These are phyloP conservation scores for Nepenthes alata DNA, from an alignment of 179 eudicot genomes.

Conservation along the genomic window DNA sequence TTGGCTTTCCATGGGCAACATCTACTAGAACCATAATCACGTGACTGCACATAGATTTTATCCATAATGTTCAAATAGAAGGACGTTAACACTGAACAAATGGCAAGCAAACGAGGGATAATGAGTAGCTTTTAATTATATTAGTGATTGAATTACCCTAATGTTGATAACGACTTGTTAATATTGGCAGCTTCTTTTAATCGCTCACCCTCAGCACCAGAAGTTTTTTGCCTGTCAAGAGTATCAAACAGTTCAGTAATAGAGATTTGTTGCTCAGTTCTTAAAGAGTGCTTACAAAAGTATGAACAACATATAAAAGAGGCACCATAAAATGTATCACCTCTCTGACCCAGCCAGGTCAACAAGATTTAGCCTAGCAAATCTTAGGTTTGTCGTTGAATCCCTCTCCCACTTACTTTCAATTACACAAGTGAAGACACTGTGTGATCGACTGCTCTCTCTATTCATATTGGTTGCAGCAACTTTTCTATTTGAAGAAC, in stretches of 20 bases:
- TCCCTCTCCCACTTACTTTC: constrained; percentile 97
- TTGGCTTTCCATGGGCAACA: constrained; percentile 74
- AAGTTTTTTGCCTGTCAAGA: constrained; percentile 73
- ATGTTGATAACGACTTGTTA: constrained; percentile 85
- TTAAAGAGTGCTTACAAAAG: neutral
- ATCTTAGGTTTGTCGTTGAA: constrained; percentile 67
- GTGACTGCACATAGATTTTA: constrained; percentile 43
- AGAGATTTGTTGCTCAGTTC: neutral
- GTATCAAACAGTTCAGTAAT: constrained; percentile 1
- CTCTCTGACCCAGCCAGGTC: constrained; percentile 99
- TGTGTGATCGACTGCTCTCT: constrained; percentile 97
- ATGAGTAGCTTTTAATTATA: neutral
- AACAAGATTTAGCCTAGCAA: constrained; percentile 88
- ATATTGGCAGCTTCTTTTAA: constrained; percentile 93
- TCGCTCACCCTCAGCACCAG: constrained; percentile 99
- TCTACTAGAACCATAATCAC: constrained; percentile 96
- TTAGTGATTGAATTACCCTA: constrained; percentile 44
- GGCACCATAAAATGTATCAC: constrained; percentile 22
- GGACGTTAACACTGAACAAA: neutral
- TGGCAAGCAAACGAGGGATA: neutral
- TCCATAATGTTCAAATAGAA: neutral
- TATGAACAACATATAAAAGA: neutral
- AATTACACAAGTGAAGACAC: constrained; percentile 86
- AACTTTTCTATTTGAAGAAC: constrained; percentile 83
- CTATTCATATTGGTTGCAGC: constrained; percentile 97